Conservation (phyloP, 148 eudicot genomes). For the Fagopyrum homotropicum region DNA sequence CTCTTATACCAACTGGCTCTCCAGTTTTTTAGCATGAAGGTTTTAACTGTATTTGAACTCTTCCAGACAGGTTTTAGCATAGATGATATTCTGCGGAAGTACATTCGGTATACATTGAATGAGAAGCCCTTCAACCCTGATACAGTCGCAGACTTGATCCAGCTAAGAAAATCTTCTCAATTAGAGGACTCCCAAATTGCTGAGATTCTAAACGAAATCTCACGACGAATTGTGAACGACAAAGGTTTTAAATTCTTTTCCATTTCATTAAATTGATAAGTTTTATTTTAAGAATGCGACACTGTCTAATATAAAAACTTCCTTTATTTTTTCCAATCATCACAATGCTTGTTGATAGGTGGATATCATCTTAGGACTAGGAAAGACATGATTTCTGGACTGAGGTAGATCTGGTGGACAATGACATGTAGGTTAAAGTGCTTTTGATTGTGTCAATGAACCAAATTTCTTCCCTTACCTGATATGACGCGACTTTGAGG, state of each 20-base stretch:
- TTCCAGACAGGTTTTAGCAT: constrained; percentile 73
- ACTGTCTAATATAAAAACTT: background rate
- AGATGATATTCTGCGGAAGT: constrained; percentile 80
- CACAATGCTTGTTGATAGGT: background rate
- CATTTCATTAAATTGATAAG: no score
- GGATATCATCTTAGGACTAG: background rate
- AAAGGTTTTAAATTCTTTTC: constrained; percentile 40
- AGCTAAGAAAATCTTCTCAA: constrained; percentile 62
- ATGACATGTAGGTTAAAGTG: background rate
- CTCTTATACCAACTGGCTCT: background rate
- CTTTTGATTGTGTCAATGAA: no score
- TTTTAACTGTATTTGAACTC: constrained; percentile 17
- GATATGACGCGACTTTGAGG: no score
- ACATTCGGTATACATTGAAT: constrained; percentile 77
- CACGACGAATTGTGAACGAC: constrained; percentile 72
- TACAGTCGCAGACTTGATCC: constrained; percentile 59
- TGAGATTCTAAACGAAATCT: constrained; percentile 72
- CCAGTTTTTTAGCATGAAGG: background rate
- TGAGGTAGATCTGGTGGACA: background rate
- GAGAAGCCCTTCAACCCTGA: constrained; percentile 85
- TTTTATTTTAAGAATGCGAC: background rate
- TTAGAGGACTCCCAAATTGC: constrained; percentile 65
- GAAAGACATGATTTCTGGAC: background rate
- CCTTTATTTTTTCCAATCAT: background rate
- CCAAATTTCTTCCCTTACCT: no score